Percentiles rank a stretch among this genome's conserved stretches.
Conservation (phyloP, 306 rosid genomes). For the Sphenostylis stenocarpa region DNA sequence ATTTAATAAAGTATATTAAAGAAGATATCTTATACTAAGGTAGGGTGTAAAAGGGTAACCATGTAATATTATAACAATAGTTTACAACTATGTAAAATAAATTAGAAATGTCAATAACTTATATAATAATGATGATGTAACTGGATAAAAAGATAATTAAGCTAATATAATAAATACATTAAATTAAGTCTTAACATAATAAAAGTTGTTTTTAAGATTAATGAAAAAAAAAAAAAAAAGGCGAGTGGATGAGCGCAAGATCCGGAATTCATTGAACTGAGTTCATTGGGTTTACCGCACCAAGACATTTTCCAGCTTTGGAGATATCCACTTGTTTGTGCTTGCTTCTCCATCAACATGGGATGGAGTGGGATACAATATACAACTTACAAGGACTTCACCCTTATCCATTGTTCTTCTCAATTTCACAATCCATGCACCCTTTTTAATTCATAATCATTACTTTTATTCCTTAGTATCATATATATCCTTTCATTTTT, state of each 20-base stretch:
- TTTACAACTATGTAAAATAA: too few relatives aligned
- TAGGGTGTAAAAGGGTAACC: too few relatives aligned
- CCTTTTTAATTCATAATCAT: not conserved
- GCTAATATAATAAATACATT: too few relatives aligned
- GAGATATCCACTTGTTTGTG: not conserved
- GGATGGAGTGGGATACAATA: not conserved
- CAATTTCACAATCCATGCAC: not conserved
- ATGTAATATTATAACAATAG: too few relatives aligned
- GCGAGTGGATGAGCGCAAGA: not conserved
- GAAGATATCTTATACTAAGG: too few relatives aligned
- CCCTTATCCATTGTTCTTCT: constrained; percentile 28
- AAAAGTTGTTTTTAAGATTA: too few relatives aligned
- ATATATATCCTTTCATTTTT: not conserved
- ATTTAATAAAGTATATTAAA: too few relatives aligned
- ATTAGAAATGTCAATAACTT: too few relatives aligned
- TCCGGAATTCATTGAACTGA: not conserved
- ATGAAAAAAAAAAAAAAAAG: not conserved
- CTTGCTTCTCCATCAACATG: too few relatives aligned
- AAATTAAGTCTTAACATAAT: too few relatives aligned
- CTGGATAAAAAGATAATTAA: too few relatives aligned
- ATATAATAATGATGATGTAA: too few relatives aligned
- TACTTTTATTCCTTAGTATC: not conserved
- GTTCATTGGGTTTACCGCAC: not conserved
- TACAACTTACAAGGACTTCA: not conserved
- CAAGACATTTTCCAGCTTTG: not conserved